Percentiles rank a stretch among this genome's conserved stretches.
Evolutionary conservation across 352 stramenopile species (phyloP).

Genomic region (Elongisporangium anandrum): DNA sequence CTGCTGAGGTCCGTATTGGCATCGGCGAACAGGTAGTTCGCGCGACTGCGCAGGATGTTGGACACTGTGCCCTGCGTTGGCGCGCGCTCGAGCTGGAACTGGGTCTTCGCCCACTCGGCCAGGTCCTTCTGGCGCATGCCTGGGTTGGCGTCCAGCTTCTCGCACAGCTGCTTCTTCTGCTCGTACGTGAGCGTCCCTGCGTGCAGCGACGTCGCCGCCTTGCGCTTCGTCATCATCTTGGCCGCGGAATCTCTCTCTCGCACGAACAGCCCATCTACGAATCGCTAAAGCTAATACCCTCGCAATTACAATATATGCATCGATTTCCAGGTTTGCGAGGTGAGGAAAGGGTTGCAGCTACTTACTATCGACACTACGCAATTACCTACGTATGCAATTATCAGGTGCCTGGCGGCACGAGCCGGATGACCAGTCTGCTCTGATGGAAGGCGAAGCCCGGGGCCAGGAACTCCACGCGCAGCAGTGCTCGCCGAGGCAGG

Average conservation of each 20-base stretch:
- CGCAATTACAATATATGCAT: neutral
- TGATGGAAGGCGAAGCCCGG: conserved; percentile 40
- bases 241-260: neutral
- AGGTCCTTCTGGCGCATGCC: conserved; percentile 50
- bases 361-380: neutral
- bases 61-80: conserved; percentile 65
- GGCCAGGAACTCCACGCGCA: conserved; percentile 38
- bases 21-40: neutral
- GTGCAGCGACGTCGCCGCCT: neutral
- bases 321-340: neutral
- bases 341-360: neutral
- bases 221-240: neutral
- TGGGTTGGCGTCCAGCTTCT: conserved; percentile 49
- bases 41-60: conserved; percentile 36
- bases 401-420: conserved; percentile 7
- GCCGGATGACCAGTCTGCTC: conserved; percentile 29
- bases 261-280: neutral
- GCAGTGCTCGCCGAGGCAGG: conserved; percentile 20
- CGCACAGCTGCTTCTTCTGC: conserved; percentile 52
- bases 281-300: neutral
- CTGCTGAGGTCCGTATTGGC: neutral
- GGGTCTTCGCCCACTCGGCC: conserved; percentile 48
- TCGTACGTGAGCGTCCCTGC: conserved; percentile 34
- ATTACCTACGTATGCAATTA: neutral
- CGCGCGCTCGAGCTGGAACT: conserved; percentile 35